phyloP scores from a whole-genome alignment of 2,329 filamentous ascomycete genomes.

The Trichocomaceae sp. region DNA sequence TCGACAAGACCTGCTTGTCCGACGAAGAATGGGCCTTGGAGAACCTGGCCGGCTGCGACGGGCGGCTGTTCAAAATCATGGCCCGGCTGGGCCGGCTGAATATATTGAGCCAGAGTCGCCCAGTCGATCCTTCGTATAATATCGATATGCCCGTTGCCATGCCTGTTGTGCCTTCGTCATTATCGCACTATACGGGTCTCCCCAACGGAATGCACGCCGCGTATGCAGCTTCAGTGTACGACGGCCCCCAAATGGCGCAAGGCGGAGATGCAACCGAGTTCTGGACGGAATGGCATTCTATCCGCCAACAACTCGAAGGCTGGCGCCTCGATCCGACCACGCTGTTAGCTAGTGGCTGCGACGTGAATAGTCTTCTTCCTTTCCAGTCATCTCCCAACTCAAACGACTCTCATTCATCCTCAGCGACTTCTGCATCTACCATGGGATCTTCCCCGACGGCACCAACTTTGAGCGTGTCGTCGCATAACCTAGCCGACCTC shows the following conservation, averaged over 20 bases:
- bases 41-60: conserved; percentile 82
- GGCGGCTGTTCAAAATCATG: conserved; percentile 78
- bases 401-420: conserved; percentile 8
- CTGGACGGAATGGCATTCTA: conserved; percentile 80
- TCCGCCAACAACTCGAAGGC: conserved; percentile 66
- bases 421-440: conserved; percentile 19
- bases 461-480: conserved; percentile 33
- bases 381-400: conserved; percentile 9
- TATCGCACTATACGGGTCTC: conserved; percentile 26
- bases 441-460: conserved; percentile 23
- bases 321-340: conserved; percentile 65
- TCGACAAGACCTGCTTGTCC: conserved; percentile 59
- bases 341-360: conserved; percentile 16
- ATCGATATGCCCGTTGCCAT: conserved; percentile 22
- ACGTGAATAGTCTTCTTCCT: conserved; percentile 5
- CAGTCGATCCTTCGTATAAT: conserved; percentile 25
- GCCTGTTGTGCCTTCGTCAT: conserved; percentile 28
- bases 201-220: conserved; percentile 32
- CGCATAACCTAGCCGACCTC: conserved; percentile 64
- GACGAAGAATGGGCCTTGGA: conserved; percentile 68
- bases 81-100: conserved; percentile 78
- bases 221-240: conserved; percentile 6
- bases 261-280: conserved; percentile 42
- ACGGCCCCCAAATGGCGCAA: conserved; percentile 1
- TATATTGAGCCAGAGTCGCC: conserved; percentile 64